phyloP scores from a whole-genome alignment of 75 land plant genomes.

The Chamaecyparis obtusa region DNA sequence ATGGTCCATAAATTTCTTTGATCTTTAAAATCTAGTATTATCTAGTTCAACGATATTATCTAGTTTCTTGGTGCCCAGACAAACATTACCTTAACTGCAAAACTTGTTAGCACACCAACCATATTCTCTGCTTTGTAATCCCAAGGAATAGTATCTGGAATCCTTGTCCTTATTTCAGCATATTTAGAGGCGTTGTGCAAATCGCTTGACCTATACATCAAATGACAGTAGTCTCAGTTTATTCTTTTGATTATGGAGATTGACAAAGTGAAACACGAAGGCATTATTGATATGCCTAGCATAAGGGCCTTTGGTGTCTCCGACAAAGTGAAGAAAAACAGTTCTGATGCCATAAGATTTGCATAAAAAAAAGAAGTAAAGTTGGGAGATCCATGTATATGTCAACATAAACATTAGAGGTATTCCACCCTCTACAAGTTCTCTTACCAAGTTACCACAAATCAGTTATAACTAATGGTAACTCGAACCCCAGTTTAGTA shows the following conservation, averaged over 20 bases:
- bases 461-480: neutral
- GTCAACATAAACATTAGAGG: neutral
- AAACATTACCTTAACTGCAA: conserved; percentile 76
- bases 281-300: neutral
- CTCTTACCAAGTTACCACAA: neutral
- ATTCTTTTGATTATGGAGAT: neutral
- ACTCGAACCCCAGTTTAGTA: neutral
- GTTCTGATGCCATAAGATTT: neutral
- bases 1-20: neutral
- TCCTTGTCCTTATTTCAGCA: conserved; percentile 92
- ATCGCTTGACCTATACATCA: conserved; percentile 60
- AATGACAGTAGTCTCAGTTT: neutral
- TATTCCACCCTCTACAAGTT: neutral
- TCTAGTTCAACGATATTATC: neutral
- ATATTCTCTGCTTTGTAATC: conserved; percentile 76
- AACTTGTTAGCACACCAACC: conserved; percentile 61
- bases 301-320: neutral
- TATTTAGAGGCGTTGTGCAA: conserved; percentile 69
- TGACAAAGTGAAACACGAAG: neutral
- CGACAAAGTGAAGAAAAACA: neutral
- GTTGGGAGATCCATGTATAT: neutral
- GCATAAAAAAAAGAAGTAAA: neutral
- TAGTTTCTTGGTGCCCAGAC: neutral
- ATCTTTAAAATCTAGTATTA: neutral
- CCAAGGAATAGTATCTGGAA: conserved; percentile 87